These are phyloP conservation scores for Allantophomopsis cytisporea DNA, from an alignment of 2,329 filamentous ascomycete species.

Conservation along the genomic window DNA sequence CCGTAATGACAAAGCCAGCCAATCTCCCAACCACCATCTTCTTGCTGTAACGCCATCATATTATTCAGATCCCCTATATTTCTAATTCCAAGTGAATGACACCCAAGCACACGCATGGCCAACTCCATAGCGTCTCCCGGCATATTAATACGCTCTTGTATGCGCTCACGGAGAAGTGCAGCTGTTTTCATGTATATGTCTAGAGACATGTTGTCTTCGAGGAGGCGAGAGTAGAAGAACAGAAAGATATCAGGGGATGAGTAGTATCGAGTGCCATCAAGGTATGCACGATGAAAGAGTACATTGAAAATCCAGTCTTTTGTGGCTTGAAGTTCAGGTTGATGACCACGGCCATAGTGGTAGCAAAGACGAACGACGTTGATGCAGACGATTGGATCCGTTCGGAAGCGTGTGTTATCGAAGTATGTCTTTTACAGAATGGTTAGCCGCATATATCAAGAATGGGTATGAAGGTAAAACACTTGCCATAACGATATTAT, in stretches of 20 bases:
- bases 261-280: slow-evolving; percentile 1
- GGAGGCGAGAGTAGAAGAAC: slow-evolving; percentile 1
- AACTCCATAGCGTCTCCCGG: no score
- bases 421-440: slow-evolving; percentile 10
- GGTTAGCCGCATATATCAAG: not conserved
- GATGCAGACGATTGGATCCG: slow-evolving; percentile 9
- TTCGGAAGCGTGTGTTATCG: slow-evolving; percentile 6
- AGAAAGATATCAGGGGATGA: slow-evolving; percentile 1
- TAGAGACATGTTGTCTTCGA: not conserved
- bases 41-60: slow-evolving; percentile 7
- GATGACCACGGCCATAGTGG: slow-evolving; percentile 6
- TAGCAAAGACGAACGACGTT: slow-evolving; percentile 12
- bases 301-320: not conserved
- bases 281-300: not conserved
- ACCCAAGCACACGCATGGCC: no score
- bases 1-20: slow-evolving; percentile 11
- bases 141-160: not conserved
- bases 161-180: not conserved
- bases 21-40: slow-evolving; percentile 11
- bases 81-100: no score
- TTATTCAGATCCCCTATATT: slow-evolving; percentile 3
- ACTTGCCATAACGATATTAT: slow-evolving; percentile 1
- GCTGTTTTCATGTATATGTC: not conserved
- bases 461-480: not conserved
- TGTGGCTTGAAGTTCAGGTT: not conserved